phyloP scores from a whole-genome alignment of 1,284 basidiomycete species.

The Ustanciosporium gigantosporum region DNA sequence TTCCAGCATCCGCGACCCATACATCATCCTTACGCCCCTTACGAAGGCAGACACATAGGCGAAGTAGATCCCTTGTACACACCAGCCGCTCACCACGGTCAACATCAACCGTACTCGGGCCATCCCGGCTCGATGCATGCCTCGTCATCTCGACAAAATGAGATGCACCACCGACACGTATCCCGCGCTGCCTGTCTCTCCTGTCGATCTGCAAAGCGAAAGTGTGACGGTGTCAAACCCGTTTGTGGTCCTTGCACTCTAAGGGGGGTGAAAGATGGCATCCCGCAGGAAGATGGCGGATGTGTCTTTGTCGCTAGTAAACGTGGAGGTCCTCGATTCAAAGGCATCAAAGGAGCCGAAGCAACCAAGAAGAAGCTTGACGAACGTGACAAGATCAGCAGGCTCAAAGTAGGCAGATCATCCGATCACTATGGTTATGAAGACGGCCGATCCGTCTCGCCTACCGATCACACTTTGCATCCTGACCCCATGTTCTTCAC shows the following conservation, averaged over 20 bases:
- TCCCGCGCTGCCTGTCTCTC: slow-evolving; percentile 47
- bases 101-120: slow-evolving; percentile 3
- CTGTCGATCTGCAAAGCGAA: slow-evolving; percentile 49
- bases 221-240: slow-evolving; percentile 48
- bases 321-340: slow-evolving; percentile 51
- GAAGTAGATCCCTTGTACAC: slow-evolving; percentile 15
- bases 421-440: slow-evolving; percentile 8
- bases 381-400: slow-evolving; percentile 30
- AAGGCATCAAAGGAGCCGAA: slow-evolving; percentile 46
- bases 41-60: slow-evolving; percentile 10
- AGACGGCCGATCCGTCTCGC: slow-evolving; percentile 22
- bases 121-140: slow-evolving; percentile 3
- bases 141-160: slow-evolving; percentile 15
- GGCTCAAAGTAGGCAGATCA: slow-evolving; percentile 10
- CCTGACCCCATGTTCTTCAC: not conserved
- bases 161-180: slow-evolving; percentile 35
- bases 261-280: slow-evolving; percentile 41
- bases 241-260: slow-evolving; percentile 45
- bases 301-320: slow-evolving; percentile 49
- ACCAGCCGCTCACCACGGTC: too few relatives aligned
- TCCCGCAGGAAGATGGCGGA: slow-evolving; percentile 31
- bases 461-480: slow-evolving; percentile 10
- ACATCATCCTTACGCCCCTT: slow-evolving; percentile 12
- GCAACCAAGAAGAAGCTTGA: slow-evolving; percentile 41
- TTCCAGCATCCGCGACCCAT: slow-evolving; percentile 9